Evolutionary conservation across 345 rosid genomes (phyloP).

Genomic region (Bruguiera sexangula): DNA sequence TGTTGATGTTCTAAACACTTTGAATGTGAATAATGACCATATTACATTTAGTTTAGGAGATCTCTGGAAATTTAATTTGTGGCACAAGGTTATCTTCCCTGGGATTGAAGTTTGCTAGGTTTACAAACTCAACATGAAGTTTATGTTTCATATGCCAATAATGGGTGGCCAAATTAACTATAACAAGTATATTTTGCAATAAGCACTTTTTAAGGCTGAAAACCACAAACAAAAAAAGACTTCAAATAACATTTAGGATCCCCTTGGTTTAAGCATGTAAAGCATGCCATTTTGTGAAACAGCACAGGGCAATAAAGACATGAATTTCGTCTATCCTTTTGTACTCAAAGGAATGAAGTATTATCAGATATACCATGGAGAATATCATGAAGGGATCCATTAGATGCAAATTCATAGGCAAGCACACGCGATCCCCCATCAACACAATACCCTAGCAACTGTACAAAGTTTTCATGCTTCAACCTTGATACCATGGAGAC

Average conservation of each 20-base stretch:
- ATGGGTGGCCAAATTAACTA: neutral
- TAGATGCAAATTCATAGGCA: conserved; percentile 80
- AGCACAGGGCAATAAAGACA: no score
- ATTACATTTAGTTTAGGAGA: no score
- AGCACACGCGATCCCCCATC: conserved; percentile 81
- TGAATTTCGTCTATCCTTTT: no score
- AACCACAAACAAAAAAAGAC: no score
- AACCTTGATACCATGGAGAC: conserved; percentile 85
- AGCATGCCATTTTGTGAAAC: no score
- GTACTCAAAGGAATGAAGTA: neutral
- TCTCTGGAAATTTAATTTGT: neutral
- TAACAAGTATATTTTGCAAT: neutral
- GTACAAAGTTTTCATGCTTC: conserved; percentile 72
- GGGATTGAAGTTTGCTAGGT: neutral
- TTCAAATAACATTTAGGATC: no score
- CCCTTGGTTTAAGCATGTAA: no score
- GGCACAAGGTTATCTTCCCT: neutral
- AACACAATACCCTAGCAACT: conserved; percentile 73
- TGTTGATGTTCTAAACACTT: no score
- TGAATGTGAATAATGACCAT: no score
- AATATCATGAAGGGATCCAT: conserved; percentile 88
- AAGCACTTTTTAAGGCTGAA: neutral
- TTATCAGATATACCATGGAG: conserved; percentile 56
- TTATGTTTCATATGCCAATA: neutral
- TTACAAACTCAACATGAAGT: neutral